A percentile compares a stretch with the other conserved stretches of the same genome.
Evolutionary conservation across 2,329 filamentous ascomycete species (phyloP).

Genomic region (Colletotrichum agaves): DNA sequence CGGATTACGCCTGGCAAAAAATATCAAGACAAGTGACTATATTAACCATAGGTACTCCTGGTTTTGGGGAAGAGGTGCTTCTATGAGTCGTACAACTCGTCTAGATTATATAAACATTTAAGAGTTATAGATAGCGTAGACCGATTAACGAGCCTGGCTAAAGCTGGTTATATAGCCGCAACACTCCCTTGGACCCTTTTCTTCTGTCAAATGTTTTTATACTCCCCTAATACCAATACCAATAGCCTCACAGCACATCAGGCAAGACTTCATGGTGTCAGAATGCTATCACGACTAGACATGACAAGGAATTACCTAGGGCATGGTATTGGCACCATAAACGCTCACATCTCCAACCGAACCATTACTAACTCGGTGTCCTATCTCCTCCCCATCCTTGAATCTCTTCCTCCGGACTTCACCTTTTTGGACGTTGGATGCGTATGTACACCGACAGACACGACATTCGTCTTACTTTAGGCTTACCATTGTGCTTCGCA

Average conservation of each 20-base stretch:
- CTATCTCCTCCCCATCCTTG: neutral
- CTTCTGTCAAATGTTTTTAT: neutral
- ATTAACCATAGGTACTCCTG: neutral
- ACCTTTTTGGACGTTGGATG: neutral
- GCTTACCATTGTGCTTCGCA: neutral
- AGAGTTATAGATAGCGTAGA: neutral
- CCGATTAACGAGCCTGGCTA: neutral
- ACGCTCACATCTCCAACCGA: conserved; percentile 3
- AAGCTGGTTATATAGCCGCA: neutral
- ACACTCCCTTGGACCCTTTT: neutral
- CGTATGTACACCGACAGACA: neutral
- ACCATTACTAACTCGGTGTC: conserved; percentile 4
- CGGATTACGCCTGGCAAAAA: neutral
- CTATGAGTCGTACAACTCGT: neutral
- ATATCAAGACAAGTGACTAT: neutral
- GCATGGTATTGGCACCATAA: neutral
- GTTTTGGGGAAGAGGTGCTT: neutral
- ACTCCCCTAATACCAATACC: neutral
- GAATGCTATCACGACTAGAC: neutral
- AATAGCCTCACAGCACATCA: neutral
- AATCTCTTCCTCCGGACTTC: neutral
- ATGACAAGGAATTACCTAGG: conserved; percentile 1
- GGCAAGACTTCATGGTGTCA: neutral
- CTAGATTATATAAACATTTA: neutral
- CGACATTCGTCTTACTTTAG: neutral